Conservation (phyloP, 1,284 basidiomycete genomes). For the Ceraceosorus bombacis region DNA sequence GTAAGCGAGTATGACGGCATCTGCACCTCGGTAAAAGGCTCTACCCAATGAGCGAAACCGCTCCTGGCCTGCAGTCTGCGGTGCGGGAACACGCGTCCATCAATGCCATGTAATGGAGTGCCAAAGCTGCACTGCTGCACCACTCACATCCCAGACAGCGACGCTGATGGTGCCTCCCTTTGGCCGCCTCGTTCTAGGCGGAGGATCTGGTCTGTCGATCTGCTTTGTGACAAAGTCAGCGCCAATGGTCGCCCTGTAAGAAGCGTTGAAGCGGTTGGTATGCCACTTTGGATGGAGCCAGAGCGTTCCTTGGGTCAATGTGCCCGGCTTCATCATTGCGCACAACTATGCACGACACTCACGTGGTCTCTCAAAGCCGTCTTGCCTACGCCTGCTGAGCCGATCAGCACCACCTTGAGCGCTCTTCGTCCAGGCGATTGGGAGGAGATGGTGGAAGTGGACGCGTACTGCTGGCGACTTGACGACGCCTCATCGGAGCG, state of each 20-base stretch:
- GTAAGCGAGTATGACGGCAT: constrained; percentile 34
- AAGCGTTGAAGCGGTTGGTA: constrained; percentile 20
- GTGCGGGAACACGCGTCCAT: not conserved
- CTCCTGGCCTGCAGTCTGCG: constrained; percentile 38
- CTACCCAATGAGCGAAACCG: constrained; percentile 39
- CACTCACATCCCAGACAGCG: constrained; percentile 25
- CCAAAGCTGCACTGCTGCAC: not conserved
- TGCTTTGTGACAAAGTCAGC: constrained; percentile 39
- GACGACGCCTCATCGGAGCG: too few relatives aligned
- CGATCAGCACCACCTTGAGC: constrained; percentile 41
- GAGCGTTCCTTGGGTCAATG: not conserved
- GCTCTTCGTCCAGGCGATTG: not conserved
- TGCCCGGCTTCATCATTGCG: not conserved
- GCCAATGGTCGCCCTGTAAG: constrained; percentile 38
- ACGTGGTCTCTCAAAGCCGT: constrained; percentile 22
- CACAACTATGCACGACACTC: not conserved
- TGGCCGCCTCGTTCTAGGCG: constrained; percentile 13
- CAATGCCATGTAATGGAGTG: not conserved
- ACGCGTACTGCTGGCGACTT: too few relatives aligned
- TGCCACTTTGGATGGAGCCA: constrained; percentile 19
- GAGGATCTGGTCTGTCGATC: constrained; percentile 11
- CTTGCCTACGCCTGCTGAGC: constrained; percentile 32
- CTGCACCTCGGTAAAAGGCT: constrained; percentile 41
- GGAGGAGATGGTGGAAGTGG: too few relatives aligned
- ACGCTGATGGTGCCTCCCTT: constrained; percentile 18